Evolutionary conservation across 768 basidiomycete genomes (phyloP), one percentile per base, ranked within the genome.

Genomic region (Zangia roseola): DNA sequence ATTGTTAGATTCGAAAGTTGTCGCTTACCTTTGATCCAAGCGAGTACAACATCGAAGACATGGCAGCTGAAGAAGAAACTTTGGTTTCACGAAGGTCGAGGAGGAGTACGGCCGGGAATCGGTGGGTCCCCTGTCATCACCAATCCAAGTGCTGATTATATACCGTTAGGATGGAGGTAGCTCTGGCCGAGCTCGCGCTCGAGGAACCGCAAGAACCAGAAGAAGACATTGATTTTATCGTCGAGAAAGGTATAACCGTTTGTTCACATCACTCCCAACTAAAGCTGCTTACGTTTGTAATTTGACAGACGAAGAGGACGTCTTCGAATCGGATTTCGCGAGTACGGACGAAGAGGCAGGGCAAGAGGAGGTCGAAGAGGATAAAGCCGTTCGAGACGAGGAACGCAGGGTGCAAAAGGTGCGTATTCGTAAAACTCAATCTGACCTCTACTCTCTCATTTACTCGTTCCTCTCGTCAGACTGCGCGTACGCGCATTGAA

Each of bases 261-360:
- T 10, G 19, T 40, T 6, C 10, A 7, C 16, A 14, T 28, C 30
- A 20, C 2, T 36, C 19, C 23, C 41, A 8, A 10, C 39, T 37
- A 2, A 37, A 20, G 34, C 6, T 13, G 36, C 43, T 5, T 5
- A 17, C 16, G 28, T 44, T n/a, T 39, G 7, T n/a, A 21, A 17
- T 13, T 31, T 14, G 43, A 4, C 45, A 90, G 91, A 88, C 43
- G 91, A 94, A 63, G 83, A 88, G 55, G 90, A 92, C 59, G 63
- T 85, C 8, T 89, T 91, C 50, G 89, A 78, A 55, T 88, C 86
- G 10, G 91, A 93, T 64, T 93, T 94, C 59, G 87, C 83, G 53
- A 88, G 86, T 55, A 92, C 91, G 0, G 91, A 92, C 49, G 89
- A 89, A 37, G 80, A 77, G 48, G 71, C 64, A 31, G 74, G 67